A percentile compares a stretch with the other conserved stretches of the same genome.
These are phyloP conservation scores for Cucumis cinereus DNA, from an alignment of 306 rosid genomes.

Conservation along the genomic window DNA sequence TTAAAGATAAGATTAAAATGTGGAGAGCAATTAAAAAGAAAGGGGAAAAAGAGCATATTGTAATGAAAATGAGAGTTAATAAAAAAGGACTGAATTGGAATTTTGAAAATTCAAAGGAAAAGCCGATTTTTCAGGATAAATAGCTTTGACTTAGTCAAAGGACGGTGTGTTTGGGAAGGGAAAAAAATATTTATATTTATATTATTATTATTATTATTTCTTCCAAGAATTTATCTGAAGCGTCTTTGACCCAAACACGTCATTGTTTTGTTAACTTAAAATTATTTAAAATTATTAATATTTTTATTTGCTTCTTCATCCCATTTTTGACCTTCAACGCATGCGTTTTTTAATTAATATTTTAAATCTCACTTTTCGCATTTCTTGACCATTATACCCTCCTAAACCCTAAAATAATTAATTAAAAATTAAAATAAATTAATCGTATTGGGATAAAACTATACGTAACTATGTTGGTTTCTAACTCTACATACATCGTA, in stretches of 20 bases:
- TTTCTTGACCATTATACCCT: not conserved
- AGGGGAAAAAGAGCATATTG: no score
- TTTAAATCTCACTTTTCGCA: not conserved
- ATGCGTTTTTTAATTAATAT: not conserved
- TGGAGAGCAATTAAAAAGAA: not conserved
- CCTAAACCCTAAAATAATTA: not conserved
- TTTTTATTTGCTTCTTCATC: not conserved
- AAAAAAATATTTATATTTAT: no score
- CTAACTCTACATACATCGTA: not conserved
- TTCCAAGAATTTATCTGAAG: not conserved
- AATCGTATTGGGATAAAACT: not conserved
- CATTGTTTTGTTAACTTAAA: not conserved
- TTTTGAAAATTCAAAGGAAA: not conserved
- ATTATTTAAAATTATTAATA: not conserved
- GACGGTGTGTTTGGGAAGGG: not conserved
- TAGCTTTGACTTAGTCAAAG: not conserved
- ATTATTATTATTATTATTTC: not conserved
- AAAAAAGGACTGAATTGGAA: not conserved
- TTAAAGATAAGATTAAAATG: not conserved
- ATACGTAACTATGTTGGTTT: conserved; percentile 5
- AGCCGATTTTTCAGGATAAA: conserved; percentile 3
- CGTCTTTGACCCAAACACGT: conserved; percentile 10
- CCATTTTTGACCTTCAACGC: conserved; percentile 7
- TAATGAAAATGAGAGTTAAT: not conserved
- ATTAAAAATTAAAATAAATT: not conserved